Evolutionary conservation across 371 early-diverging fungal species (phyloP), one percentile per base, ranked within the genome.

Genomic region (Rhizopus delemar): DNA sequence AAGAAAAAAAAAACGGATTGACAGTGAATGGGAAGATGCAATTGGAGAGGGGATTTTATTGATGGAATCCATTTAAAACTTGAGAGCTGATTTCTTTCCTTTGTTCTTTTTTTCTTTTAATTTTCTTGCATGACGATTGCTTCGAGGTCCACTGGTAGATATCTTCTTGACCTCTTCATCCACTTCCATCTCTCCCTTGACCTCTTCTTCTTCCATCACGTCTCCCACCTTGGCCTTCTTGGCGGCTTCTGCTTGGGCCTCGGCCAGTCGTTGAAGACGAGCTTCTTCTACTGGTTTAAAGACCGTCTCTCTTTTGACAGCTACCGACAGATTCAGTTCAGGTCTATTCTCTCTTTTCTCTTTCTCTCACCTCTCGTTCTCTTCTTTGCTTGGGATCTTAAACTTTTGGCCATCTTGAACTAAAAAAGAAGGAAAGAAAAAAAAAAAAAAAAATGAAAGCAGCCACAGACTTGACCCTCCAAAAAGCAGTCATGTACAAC

Each of bases 221-320:
- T 69, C 68, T 33, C 68, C 62, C 8, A 73, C 66, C 39, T 68
- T 74, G 36, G 68, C 60, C 36, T 75, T 71, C 6, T 68, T 62
- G 46, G 74, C 78, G 13, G 75, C 78, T 41, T 71, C 75, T 31
- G 73, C 74, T 63, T 80, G 81, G 57, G 72, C 71, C 50, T 67
- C 55, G 22, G 81, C 77, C 59, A 80, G 69, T 43, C 81, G 74
- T 52, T 54, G 55, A 31, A 75, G 64, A 54, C 81, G 77, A 22
- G 65, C 63, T 60, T 77, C 81, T 53, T 77, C 78, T 6, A 77
- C 74, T 31, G 77, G 74, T 51, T 68, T 64, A 53, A 80, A 80
- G 1, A 80, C 65, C 16, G 59, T 48, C 34, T 71, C 63, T 63
- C 81, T 77, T 64, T 75, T 77, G 51, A 80, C 67, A 34, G 77